Base-by-base conservation (phyloP, 2,329 filamentous ascomycete genomes). In the Diaporthe velutina region DNA sequence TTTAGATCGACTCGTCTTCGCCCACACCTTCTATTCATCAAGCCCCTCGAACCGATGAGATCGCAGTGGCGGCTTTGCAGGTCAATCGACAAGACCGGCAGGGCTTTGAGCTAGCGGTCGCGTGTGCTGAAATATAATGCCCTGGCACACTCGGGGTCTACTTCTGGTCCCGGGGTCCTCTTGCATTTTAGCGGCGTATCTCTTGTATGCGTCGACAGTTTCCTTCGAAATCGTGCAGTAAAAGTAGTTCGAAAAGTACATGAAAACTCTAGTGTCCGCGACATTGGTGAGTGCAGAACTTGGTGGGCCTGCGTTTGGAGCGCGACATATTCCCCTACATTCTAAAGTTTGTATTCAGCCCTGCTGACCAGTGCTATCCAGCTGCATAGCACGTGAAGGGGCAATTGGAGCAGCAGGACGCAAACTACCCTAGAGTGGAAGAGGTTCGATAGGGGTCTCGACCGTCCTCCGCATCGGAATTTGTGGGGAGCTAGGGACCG, bases 141-240 rank as follows among this genome's bases (percentile, higher is more conserved):
- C n/a, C n/a, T n/a, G n/a, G n/a, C n/a, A n/a, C n/a, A n/a, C n/a
- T n/a, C n/a, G n/a, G n/a, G n/a, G n/a, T n/a, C n/a, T n/a, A n/a
- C n/a, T n/a, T n/a, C n/a, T n/a, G n/a, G n/a, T n/a, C n/a, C n/a
- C n/a, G n/a, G n/a, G n/a, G n/a, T n/a, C n/a, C n/a, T n/a, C n/a
- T n/a, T n/a, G n/a, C n/a, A n/a, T n/a, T n/a, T n/a, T n/a, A n/a
- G n/a, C n/a, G n/a, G n/a, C n/a, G n/a, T n/a, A n/a, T n/a, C 12
- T 22, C 17, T 1, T n/a, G 12, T 38, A 12, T 15, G 15, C 17
- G 9, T 2, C 13, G 55, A 15, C 12, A 2, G n/a, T 25, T 58
- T 15, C 4, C 5, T 38, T 2, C 4, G n/a, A 25, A 0, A 2
- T 33, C 3, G 0, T 33, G 28, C 22, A 9, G 4, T 25, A 15